phyloP scores from a whole-genome alignment of 495 filamentous ascomycete species.

The Cenococcum geophilum region DNA sequence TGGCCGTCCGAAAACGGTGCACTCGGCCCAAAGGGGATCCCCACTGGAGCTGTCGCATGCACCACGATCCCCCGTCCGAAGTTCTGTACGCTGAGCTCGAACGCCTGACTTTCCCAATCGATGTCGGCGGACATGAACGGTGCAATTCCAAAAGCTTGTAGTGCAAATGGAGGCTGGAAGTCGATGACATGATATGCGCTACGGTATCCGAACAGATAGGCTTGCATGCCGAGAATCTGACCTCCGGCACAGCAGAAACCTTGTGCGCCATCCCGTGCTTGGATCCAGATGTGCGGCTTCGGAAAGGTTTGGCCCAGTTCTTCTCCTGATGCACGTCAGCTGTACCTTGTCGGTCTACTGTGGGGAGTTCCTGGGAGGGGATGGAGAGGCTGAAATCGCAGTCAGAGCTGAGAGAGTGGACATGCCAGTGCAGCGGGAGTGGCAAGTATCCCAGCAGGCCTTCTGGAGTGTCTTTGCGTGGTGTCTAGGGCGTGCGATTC shows the following conservation, averaged over 20 bases:
- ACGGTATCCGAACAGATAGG: slow-evolving; percentile 39
- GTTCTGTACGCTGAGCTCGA: slow-evolving; percentile 29
- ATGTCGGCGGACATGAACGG: slow-evolving; percentile 36
- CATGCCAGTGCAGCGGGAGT: slow-evolving; percentile 47
- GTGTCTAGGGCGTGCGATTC: slow-evolving; percentile 36
- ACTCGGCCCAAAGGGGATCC: slow-evolving; percentile 37
- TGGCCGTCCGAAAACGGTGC: slow-evolving; percentile 42
- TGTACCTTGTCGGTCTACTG: slow-evolving; percentile 29
- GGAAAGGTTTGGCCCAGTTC: slow-evolving; percentile 41
- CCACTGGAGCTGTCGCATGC: slow-evolving; percentile 35
- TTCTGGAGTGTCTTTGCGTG: slow-evolving; percentile 33
- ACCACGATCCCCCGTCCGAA: slow-evolving; percentile 37
- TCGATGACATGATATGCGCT: slow-evolving; percentile 30
- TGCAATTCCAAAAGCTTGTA: slow-evolving; percentile 26
- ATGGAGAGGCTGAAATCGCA: slow-evolving; percentile 36
- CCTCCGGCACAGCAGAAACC: slow-evolving; percentile 39
- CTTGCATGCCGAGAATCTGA: slow-evolving; percentile 41
- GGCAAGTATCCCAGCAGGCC: slow-evolving; percentile 37
- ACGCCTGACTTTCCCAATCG: slow-evolving; percentile 35
- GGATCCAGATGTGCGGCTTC: slow-evolving; percentile 43
- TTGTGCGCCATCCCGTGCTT: slow-evolving; percentile 27
- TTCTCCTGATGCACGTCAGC: slow-evolving; percentile 44
- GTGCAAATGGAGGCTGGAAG: slow-evolving; percentile 36
- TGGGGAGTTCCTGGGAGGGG: slow-evolving; percentile 13
- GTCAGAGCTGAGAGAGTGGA: slow-evolving; percentile 39